Evolutionary conservation across 2,329 filamentous ascomycete species (phyloP), one percentile per base, ranked within the genome.

Genomic region (Botryosphaeria dothidea): DNA sequence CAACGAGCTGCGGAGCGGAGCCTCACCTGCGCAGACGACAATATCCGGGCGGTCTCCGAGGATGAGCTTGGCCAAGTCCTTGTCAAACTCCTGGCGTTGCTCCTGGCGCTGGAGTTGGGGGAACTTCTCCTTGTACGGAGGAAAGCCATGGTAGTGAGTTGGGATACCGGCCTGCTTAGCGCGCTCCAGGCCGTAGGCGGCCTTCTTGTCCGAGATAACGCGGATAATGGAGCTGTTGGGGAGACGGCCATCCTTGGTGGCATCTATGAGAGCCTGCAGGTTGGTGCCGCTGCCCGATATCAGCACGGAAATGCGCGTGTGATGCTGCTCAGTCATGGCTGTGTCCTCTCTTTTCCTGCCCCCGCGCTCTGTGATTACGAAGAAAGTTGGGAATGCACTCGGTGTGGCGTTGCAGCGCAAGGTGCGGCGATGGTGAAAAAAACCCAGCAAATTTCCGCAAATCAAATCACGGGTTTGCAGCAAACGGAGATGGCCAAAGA

Each of bases 81-180:
- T 85, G 74, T 96, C 92, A 76, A 95, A 96, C 62, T 82, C 83
- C 52, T 84, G 80, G 25, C 92, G 86, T 46, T 74, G 71, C 66
- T 79, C 74, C 6, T 82, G 74, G 5, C 81, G 79, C 41, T 85
- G 82, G 17, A 79, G 80, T 71, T 74, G 88, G 66, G 78, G 67
- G 70, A 92, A 85, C 68, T 83, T 85, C 73, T 91, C 91, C 66
- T 92, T 92, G 79, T 92, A 89, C 38, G 86, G 84, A 64, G 93
- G 83, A 45, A 95, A 85, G 77, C 94, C 94, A 83, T 94, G 92
- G 81, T 94, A 94, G 63, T 86, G 85, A 64, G 87, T 91, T 0
- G 91, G 88, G 65, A 96, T 93, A 43, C 76, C 72, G 62, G 86
- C 87, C 49, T 81, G 78, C 60, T 79, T 71, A 8, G 89, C 89